A percentile compares a stretch with the other conserved stretches of the same genome.
These are phyloP conservation scores for Serendipita sp. DNA, from an alignment of 768 basidiomycete species.

Conservation along the genomic window DNA sequence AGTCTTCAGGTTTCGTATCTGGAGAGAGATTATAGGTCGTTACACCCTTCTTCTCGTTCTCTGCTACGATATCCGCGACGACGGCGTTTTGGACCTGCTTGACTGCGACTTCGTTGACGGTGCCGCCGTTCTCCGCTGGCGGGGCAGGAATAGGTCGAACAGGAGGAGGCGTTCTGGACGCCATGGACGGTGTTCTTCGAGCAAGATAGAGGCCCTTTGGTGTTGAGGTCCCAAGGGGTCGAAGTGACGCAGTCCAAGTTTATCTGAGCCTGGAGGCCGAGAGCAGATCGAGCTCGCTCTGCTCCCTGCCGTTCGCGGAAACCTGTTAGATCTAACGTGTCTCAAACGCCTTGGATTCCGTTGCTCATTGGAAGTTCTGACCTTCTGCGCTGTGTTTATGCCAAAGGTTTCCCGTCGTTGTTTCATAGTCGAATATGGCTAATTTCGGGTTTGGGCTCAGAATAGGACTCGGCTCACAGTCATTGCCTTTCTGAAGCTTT, in stretches of 20 bases:
- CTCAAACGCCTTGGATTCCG: too few species aligned
- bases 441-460: too few species aligned
- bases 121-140: background rate
- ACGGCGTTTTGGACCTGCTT: background rate
- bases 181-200: background rate
- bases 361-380: too few species aligned
- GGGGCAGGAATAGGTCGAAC: background rate
- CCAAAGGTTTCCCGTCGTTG: too few species aligned
- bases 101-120: background rate
- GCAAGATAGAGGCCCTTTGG: background rate
- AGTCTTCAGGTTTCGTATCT: background rate
- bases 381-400: too few species aligned
- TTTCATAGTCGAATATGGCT: too few species aligned
- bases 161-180: slow-evolving; percentile 1
- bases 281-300: background rate
- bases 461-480: too few species aligned
- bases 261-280: background rate
- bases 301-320: background rate
- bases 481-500: too few species aligned
- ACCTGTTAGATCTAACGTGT: too few species aligned
- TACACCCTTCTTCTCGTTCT: background rate
- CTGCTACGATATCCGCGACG: background rate
- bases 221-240: background rate
- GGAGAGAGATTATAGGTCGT: background rate
- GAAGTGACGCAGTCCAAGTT: background rate